A percentile compares a stretch with the other conserved stretches of the same genome.
These are phyloP conservation scores for Volvox carteri DNA, from an alignment of 163 green algal genomes.

Conservation along the genomic window DNA sequence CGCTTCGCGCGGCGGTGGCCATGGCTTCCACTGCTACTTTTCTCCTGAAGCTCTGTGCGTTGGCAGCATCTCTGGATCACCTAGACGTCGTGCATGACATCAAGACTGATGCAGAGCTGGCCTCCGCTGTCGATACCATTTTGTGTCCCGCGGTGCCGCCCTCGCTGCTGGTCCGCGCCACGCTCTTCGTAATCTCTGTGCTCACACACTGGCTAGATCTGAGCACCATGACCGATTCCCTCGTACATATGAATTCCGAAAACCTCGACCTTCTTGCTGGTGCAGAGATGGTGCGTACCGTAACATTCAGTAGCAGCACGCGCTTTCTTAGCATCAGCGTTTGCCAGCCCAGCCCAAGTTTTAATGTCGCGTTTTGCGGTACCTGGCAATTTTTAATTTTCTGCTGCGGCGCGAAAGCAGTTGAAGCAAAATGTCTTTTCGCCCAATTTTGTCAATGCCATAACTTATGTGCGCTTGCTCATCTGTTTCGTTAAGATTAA, in stretches of 20 bases:
- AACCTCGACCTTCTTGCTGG: not conserved
- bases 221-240: not conserved
- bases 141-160: not conserved
- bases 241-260: not conserved
- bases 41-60: not conserved
- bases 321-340: too few species aligned
- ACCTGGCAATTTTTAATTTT: too few species aligned
- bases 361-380: too few species aligned
- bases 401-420: too few species aligned
- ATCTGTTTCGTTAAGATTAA: too few species aligned
- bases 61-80: constrained; percentile 18
- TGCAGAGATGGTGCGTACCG: not conserved
- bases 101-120: constrained; percentile 3
- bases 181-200: not conserved
- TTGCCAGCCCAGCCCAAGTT: too few species aligned
- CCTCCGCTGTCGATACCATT: not conserved
- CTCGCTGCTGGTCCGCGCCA: not conserved
- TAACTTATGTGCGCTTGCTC: too few species aligned
- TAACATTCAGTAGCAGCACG: too few species aligned
- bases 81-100: constrained; percentile 42
- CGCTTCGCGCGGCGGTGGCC: not conserved
- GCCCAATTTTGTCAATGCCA: too few species aligned
- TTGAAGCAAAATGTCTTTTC: too few species aligned
- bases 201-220: not conserved
- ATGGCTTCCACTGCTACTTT: not conserved